Evolutionary conservation across 1,139 yeast genomes (phyloP), one percentile per base, ranked within the genome.

Genomic region (Magnusiomyces sp.): DNA sequence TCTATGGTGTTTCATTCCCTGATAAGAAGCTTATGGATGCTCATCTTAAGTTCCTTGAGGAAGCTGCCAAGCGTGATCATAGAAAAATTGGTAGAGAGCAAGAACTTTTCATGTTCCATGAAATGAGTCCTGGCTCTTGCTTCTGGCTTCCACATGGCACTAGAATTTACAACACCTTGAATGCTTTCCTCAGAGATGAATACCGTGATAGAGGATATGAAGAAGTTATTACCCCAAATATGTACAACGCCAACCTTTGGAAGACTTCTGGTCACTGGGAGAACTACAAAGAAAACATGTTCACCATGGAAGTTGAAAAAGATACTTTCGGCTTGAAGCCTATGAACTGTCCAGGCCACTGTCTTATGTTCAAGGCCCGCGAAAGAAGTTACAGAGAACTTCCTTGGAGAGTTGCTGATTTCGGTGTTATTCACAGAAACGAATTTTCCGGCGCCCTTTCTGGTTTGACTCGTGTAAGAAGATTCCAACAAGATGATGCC

Each of bases 131-230:
- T 52, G 99, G 99, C n/a, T 62, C 71, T 29, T 89, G 95, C 53
- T 90, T 92, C 79, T 90, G 97, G 96, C 78, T 92, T 62, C 98
- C 98, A 49, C 97, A 92, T 64, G 98, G 98, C 69, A 80, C 98
- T 45, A 83, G 97, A 73, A 89, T 92, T 63, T 92, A 89, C 76
- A 87, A 86, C 70, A 79, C 87, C 46, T 75, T 92, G 66, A 80
- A 82, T 59, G 88, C 83, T 19, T 72, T 87, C 68, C 67, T 92
- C 71, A 80, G 94, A 71, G 66, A 69, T 50, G 95, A 92, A 72
- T 90, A 90, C 72, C 80, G 83, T 66, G 80, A 76, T 70, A 83
- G 97, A 71, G 97, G 97, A 42, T 92, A 83, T 67, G 96, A 92
- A 59, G 98, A 92, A 74, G 97, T 92, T 57, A 90, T 92, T 65